Percentiles rank a stretch among this genome's conserved stretches.
Evolutionary conservation across 805 yeast species (phyloP).

Genomic region (Lipomyces kockii): DNA sequence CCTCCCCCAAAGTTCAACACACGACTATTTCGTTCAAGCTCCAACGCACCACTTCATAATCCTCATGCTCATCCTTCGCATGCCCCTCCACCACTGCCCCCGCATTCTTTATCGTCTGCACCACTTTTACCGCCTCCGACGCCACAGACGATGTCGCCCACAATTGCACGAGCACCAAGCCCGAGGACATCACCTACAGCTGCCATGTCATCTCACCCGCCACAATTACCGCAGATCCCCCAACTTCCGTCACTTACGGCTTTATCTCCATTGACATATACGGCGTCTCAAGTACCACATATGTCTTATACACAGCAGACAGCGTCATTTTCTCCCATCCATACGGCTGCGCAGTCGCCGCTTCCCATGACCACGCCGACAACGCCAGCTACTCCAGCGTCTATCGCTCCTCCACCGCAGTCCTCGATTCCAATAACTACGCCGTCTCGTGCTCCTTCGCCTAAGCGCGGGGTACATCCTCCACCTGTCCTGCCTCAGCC

Average conservation of each 20-base stretch:
- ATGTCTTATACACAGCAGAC: conserved; percentile 3
- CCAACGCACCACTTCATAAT: conserved; percentile 17
- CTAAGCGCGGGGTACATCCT: conserved; percentile 13
- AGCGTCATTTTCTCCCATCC: not conserved
- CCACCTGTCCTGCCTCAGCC: conserved; percentile 7
- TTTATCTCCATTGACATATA: conserved; percentile 5
- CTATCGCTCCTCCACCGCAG: conserved; percentile 1
- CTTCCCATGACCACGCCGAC: conserved; percentile 7
- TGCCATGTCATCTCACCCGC: not conserved
- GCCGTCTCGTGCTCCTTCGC: conserved; percentile 21
- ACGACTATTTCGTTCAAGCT: conserved; percentile 39
- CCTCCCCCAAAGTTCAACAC: conserved; percentile 38
- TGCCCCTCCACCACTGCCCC: conserved; percentile 5
- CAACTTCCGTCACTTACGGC: conserved; percentile 12
- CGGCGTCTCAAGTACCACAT: conserved; percentile 10
- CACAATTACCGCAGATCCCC: conserved; percentile 19
- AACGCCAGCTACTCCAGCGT: not conserved
- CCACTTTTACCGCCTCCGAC: conserved; percentile 5
- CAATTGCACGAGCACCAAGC: conserved; percentile 4
- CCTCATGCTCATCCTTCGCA: conserved; percentile 12
- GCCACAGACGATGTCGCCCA: conserved; percentile 12
- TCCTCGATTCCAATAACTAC: conserved; percentile 3
- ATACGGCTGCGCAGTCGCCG: conserved; percentile 1
- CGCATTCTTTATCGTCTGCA: not conserved
- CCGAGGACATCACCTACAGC: conserved; percentile 6